Evolutionary conservation across 2,329 filamentous ascomycete genomes (phyloP).

Genomic region (Claviceps sp.): DNA sequence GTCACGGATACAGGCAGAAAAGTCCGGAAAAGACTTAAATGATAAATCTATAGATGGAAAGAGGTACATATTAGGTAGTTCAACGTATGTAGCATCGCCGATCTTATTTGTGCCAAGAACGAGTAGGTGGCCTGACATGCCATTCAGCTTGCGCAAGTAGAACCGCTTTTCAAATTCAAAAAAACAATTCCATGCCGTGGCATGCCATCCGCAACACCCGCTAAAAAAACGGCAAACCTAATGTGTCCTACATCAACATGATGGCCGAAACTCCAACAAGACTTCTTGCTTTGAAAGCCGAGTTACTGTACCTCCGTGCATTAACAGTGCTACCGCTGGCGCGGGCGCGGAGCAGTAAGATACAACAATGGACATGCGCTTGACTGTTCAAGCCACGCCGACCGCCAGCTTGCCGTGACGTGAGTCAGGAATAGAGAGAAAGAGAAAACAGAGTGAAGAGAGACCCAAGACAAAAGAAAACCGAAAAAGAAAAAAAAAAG

Average conservation of each 20-base stretch:
- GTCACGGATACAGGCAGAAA: too few relatives aligned
- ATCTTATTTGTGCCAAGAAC: background rate
- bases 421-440: background rate
- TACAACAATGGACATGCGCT: background rate
- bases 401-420: background rate
- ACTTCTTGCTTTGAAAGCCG: background rate
- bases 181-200: background rate
- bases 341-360: background rate
- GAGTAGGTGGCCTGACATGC: background rate
- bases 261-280: background rate
- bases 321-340: background rate
- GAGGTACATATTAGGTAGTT: too few relatives aligned
- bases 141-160: background rate
- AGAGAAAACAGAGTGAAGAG: background rate
- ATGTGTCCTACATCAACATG: background rate
- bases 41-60: too few relatives aligned
- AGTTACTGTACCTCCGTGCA: background rate
- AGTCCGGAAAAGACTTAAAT: too few relatives aligned
- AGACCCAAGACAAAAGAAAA: background rate
- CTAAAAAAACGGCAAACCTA: background rate
- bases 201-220: background rate
- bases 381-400: background rate
- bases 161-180: background rate
- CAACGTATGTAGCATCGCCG: background rate
- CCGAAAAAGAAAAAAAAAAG: background rate